Evolutionary conservation across 2,329 filamentous ascomycete genomes (phyloP).

Genomic region (Cercospora nicotianae): DNA sequence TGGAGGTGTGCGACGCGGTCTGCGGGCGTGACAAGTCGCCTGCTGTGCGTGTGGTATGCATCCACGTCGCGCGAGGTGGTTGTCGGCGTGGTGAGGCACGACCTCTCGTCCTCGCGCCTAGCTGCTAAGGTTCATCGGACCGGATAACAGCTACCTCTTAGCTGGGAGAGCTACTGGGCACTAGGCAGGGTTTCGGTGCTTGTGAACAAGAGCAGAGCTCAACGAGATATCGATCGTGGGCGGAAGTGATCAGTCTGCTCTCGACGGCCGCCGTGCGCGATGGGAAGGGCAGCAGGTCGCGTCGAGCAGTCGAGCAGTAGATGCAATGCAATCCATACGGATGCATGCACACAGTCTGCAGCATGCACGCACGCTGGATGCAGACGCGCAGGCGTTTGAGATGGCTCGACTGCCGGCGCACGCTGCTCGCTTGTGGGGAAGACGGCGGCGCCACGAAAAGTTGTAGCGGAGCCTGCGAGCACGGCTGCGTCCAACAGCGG

Average conservation of each 20-base stretch:
- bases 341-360: not conserved
- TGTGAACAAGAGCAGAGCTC: conserved; percentile 9
- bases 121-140: conserved; percentile 24
- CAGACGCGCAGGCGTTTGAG: not conserved
- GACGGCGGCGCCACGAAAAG: not conserved
- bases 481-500: not conserved
- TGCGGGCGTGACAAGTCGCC: not conserved
- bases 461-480: not conserved
- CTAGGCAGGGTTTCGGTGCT: not conserved
- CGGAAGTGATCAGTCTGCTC: not conserved
- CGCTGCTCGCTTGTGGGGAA: conserved; percentile 3
- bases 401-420: not conserved
- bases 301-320: not conserved
- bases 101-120: conserved; percentile 17
- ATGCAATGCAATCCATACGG: not conserved
- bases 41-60: conserved; percentile 9
- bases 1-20: not conserved
- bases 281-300: not conserved
- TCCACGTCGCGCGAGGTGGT: conserved; percentile 5
- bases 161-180: conserved; percentile 23
- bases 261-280: not conserved
- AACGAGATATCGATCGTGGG: conserved; percentile 2
- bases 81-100: conserved; percentile 2
- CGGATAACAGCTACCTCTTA: conserved; percentile 25
- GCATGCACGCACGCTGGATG: not conserved